Base-by-base conservation (phyloP, 148 eudicot species). In the Diospyros lotus region DNA sequence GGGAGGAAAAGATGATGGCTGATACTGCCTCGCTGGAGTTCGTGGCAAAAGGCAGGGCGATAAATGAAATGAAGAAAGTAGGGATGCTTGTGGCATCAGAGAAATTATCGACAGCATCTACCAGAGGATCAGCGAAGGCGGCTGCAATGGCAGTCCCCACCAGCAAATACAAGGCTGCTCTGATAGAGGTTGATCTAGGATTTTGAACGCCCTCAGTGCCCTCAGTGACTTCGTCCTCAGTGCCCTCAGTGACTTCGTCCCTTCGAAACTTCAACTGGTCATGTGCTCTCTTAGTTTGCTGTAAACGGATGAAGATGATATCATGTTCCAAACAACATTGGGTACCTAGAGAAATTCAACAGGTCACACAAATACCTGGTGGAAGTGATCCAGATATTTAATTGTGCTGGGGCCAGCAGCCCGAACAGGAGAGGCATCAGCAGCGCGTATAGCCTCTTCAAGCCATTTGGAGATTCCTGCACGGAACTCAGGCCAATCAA, bases 391-490 rank as follows among this genome's bases (percentile, higher is more conserved):
- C 28, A 85, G 46, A 68, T 79, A 77, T 45, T 81, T 79, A n/a
- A 65, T 58, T 17, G 87, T 79, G 59, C 9, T 71, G 41, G 76
- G 42, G 54, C 71, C 69, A 66, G 48, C 69, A 66, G 48, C 77
- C 40, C 38, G 28, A 28, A 28, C 52, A 54, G 0, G 53, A 77
- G 79, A 74, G 72, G 73, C 15, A 66, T 15, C 71, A 45, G 28
- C 71, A 56, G 76, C 58, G 55, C 79, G 72, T 75, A 43, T 86
- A 12, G 88, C 85, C 38, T 73, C 81, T 14, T 56, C 53, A 64
- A 94, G 86, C 89, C 96, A 89, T 67, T 71, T 90, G 40, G 72
- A 61, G 40, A 95, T 81, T 73, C 98, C 98, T 17, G 0, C 40
- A 4, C 58, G 50, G 73, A 95, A 95, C 80, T 95, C 97, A 0